Percentiles rank a stretch among this genome's conserved stretches.
Conservation (phyloP, 768 basidiomycete species). For the Leucocoprinus leucothites region DNA sequence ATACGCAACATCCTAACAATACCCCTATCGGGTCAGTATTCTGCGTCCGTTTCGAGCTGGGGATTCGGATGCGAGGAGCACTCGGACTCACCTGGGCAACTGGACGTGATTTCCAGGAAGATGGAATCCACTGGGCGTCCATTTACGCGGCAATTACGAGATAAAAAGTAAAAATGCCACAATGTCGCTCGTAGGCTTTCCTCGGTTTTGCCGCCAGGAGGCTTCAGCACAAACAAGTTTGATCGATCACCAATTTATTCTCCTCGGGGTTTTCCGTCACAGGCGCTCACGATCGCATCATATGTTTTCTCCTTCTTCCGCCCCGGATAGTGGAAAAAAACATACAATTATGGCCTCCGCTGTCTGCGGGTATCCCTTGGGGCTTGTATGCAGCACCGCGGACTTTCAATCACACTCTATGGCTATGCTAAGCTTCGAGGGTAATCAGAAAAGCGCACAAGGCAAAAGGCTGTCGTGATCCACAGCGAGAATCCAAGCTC, state of each 20-base stretch:
- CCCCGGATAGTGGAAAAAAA: background rate
- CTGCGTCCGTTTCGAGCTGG: background rate
- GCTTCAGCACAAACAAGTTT: background rate
- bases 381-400: constrained; percentile 3
- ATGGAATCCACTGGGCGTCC: constrained; percentile 57
- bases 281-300: background rate
- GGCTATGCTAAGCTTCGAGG: background rate
- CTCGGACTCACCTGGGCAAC: constrained; percentile 19
- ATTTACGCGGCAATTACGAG: constrained; percentile 7
- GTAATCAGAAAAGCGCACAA: constrained; percentile 12
- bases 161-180: background rate
- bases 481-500: constrained; percentile 20
- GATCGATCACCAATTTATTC: background rate
- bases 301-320: background rate
- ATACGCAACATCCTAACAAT: constrained; percentile 19
- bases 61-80: background rate
- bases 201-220: background rate
- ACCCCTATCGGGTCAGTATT: background rate
- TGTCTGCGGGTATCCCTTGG: background rate
- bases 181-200: constrained; percentile 1
- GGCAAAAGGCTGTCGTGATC: constrained; percentile 19
- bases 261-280: constrained; percentile 8
- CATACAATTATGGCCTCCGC: background rate
- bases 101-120: constrained; percentile 64
- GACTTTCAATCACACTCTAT: constrained; percentile 7